phyloP scores from a whole-genome alignment of 257 asterid genomes.

The Solanum chiquidenum region DNA sequence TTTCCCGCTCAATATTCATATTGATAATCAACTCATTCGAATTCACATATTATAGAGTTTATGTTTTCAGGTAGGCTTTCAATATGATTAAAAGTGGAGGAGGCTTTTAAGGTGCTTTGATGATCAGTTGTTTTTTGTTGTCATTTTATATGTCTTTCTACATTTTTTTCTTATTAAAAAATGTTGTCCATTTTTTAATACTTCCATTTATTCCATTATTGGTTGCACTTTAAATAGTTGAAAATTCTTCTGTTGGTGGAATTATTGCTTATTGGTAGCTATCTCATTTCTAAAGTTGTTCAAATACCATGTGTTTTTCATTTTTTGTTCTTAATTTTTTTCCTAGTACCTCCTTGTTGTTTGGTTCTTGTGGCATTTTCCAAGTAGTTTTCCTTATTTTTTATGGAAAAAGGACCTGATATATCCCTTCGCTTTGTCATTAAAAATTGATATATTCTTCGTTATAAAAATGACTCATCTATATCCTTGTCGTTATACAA shows the following conservation, averaged over 20 bases:
- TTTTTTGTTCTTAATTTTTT: background rate
- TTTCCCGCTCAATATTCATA: background rate
- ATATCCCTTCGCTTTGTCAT: fast-evolving
- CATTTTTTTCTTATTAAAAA: background rate
- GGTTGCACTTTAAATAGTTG: background rate
- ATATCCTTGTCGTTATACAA: too few relatives aligned
- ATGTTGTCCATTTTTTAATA: background rate
- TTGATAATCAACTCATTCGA: background rate
- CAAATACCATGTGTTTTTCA: background rate
- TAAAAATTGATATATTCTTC: too few relatives aligned
- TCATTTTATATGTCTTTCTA: background rate
- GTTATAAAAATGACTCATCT: too few relatives aligned
- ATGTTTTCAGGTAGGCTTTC: too few relatives aligned
- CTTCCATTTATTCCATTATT: background rate
- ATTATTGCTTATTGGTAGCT: background rate
- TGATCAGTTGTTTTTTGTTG: background rate
- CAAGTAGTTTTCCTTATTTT: background rate
- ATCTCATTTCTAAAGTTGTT: background rate
- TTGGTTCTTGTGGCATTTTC: background rate
- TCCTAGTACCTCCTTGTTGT: background rate
- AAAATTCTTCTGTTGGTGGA: background rate
- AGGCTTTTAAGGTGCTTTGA: background rate
- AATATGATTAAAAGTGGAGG: background rate
- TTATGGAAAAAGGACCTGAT: too few relatives aligned
- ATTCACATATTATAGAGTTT: background rate